A percentile compares a stretch with the other conserved stretches of the same genome.
Evolutionary conservation across 179 eudicot genomes (phyloP).

Genomic region (Camellia oleifera): DNA sequence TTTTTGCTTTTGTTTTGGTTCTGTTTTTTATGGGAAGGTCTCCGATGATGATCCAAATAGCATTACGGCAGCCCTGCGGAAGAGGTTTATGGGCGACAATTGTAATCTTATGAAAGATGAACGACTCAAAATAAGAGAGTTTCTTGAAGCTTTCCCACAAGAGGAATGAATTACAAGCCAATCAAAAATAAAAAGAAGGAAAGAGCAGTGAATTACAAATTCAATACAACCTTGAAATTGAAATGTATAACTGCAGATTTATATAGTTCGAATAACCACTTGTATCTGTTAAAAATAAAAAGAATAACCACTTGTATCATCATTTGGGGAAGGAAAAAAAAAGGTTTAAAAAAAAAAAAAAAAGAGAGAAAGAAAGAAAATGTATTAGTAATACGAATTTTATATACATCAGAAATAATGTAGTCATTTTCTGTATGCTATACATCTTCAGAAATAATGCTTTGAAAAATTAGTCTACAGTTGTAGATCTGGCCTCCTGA

Average conservation of each 20-base stretch:
- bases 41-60: conserved; percentile 52
- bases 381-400: neutral
- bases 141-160: conserved; percentile 52
- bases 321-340: neutral
- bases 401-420: neutral
- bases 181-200: neutral
- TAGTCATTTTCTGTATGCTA: neutral
- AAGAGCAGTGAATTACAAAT: neutral
- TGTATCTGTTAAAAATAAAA: neutral
- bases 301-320: neutral
- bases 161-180: conserved; percentile 13
- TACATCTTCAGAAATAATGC: no score
- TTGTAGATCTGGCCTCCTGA: no score
- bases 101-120: conserved; percentile 55
- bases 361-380: neutral
- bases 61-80: conserved; percentile 46
- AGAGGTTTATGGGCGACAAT: conserved; percentile 55
- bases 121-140: conserved; percentile 49
- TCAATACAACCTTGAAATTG: neutral
- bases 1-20: no score
- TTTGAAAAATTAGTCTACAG: no score
- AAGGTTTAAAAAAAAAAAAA: neutral
- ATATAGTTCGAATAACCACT: conserved; percentile 3
- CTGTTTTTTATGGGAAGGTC: conserved; percentile 41
- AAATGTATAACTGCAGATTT: neutral